A percentile compares a stretch with the other conserved stretches of the same genome.
These are phyloP conservation scores for Magnusiomyces paraingens DNA, from an alignment of 1,139 yeast species.

Conservation along the genomic window DNA sequence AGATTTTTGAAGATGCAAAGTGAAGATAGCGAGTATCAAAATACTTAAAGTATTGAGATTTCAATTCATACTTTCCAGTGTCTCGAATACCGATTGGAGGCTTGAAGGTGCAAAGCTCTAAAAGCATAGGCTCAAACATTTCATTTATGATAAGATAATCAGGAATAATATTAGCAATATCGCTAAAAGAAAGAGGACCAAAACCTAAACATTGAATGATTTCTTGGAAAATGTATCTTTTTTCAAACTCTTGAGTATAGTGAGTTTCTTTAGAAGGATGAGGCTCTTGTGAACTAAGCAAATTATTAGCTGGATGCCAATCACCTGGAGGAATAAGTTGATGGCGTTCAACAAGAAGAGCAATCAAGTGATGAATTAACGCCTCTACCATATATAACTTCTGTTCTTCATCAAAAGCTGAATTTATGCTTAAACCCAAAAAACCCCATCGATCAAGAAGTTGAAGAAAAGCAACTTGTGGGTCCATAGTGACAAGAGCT, in stretches of 20 bases:
- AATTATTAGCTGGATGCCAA: not conserved
- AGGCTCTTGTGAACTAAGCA: not conserved
- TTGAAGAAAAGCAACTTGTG: constrained; percentile 52
- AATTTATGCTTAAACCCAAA: constrained; percentile 38
- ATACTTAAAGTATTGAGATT: constrained; percentile 46
- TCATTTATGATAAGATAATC: constrained; percentile 67
- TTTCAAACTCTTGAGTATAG: constrained; percentile 41
- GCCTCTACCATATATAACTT: constrained; percentile 70
- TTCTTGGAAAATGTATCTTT: constrained; percentile 54
- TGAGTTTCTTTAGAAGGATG: not conserved
- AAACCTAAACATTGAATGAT: constrained; percentile 75
- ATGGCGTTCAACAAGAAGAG: constrained; percentile 60
- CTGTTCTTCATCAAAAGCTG: constrained; percentile 36
- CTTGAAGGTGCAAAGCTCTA: constrained; percentile 51
- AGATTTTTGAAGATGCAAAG: constrained; percentile 69
- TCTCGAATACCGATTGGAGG: constrained; percentile 63
- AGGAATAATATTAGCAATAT: constrained; percentile 61
- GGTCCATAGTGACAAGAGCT: constrained; percentile 51
- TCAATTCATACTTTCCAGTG: constrained; percentile 62
- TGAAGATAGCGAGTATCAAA: constrained; percentile 82
- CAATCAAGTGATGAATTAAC: constrained; percentile 63
- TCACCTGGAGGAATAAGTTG: constrained; percentile 48
- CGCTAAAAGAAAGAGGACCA: constrained; percentile 65
- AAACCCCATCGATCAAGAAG: constrained; percentile 69
- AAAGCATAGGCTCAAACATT: constrained; percentile 61